Conservation (phyloP, 169 alveolate species). For the Amoebophrya sp. region DNA sequence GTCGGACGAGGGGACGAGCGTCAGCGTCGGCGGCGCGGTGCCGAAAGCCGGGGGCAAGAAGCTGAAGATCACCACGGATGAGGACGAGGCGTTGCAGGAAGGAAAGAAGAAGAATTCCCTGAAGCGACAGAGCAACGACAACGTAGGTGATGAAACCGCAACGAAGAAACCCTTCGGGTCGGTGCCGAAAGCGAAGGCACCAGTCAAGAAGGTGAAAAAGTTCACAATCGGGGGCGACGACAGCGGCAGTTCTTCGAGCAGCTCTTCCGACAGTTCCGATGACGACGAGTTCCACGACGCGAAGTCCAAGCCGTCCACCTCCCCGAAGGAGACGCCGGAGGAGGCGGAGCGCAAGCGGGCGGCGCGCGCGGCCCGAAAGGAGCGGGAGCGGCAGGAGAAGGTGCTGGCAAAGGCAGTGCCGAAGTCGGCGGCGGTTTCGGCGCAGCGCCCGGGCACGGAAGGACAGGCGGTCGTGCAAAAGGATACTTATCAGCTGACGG, state of each 20-base stretch:
- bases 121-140: too few species aligned
- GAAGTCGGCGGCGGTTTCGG: neutral
- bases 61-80: too few species aligned
- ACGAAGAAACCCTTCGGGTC: neutral
- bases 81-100: too few species aligned
- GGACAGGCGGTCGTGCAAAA: too few species aligned
- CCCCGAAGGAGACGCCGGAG: neutral
- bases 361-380: too few species aligned
- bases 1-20: neutral
- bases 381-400: too few species aligned
- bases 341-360: neutral
- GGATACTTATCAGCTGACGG: too few species aligned
- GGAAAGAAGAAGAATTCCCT: too few species aligned
- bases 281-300: neutral
- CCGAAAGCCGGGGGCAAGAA: too few species aligned
- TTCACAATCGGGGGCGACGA: neutral
- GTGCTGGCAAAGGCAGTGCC: too few species aligned
- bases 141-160: too few species aligned
- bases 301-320: neutral
- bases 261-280: neutral
- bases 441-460: neutral
- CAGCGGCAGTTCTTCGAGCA: neutral
- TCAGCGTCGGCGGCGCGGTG: too few species aligned
- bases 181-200: neutral
- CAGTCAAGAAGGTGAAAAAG: neutral